Conservation (phyloP, 768 basidiomycete species). For the Lepiota subincarnata region DNA sequence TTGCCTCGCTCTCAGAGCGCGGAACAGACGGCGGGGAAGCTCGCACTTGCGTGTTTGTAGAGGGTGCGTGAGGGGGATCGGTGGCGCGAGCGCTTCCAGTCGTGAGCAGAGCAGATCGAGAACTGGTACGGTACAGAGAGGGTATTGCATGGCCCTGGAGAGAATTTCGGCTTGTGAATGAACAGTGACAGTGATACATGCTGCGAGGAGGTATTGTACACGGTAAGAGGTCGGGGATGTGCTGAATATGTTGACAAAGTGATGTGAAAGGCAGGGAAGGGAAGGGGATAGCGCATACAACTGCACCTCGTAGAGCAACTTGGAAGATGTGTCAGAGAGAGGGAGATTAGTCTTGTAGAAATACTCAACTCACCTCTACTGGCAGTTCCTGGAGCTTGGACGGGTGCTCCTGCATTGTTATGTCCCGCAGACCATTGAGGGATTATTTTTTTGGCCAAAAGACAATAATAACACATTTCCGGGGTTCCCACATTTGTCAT, state of each 20-base stretch:
- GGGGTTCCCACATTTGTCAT: background rate
- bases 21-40: conserved; percentile 68
- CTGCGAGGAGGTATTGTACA: conserved; percentile 60
- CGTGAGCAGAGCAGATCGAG: conserved; percentile 4
- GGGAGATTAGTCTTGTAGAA: conserved; percentile 11
- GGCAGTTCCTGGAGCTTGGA: conserved; percentile 11
- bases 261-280: conserved; percentile 56
- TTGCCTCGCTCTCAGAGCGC: conserved; percentile 34
- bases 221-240: conserved; percentile 53
- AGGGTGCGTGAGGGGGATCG: conserved; percentile 1
- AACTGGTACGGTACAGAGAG: conserved; percentile 53
- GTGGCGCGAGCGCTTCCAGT: conserved; percentile 37
- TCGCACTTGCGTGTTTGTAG: conserved; percentile 28
- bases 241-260: conserved; percentile 51
- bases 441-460: background rate
- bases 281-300: conserved; percentile 59
- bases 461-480: background rate
- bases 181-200: conserved; percentile 17
- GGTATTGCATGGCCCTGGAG: conserved; percentile 53
- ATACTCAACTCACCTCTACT: conserved; percentile 10
- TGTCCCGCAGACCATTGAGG: background rate
- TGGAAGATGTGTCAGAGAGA: background rate
- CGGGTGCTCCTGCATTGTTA: background rate
- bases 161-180: conserved; percentile 29
- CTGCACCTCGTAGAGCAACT: conserved; percentile 83